Evolutionary conservation across 257 asterid genomes (phyloP).

Genomic region (Anisodus acutangulus): DNA sequence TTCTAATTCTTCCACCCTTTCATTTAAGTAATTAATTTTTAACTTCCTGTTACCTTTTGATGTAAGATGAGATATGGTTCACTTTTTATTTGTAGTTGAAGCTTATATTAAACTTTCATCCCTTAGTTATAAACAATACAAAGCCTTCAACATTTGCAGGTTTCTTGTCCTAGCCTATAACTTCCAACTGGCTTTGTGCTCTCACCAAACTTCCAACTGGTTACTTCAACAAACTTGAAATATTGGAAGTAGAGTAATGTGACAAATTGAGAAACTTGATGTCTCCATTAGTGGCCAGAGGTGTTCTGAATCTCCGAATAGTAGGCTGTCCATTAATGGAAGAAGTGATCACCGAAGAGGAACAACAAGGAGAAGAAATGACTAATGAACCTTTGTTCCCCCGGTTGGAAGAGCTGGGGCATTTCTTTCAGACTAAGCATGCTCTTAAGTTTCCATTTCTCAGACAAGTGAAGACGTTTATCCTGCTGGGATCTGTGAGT

Average conservation of each 20-base stretch:
- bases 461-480: background rate
- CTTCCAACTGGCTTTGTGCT: background rate
- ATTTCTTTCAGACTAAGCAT: background rate
- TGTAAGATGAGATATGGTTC: no score
- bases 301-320: background rate
- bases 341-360: background rate
- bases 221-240: background rate
- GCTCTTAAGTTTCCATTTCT: background rate
- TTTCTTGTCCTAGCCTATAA: background rate
- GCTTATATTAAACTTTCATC: no score
- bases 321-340: fast-evolving
- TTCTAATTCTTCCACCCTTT: no score
- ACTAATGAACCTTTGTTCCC: background rate
- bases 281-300: background rate
- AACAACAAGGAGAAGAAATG: background rate
- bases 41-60: no score
- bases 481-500: background rate
- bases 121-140: no score
- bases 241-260: fast-evolving
- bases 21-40: no score
- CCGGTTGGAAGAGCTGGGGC: background rate
- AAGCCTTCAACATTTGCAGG: background rate
- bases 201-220: background rate
- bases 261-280: background rate
- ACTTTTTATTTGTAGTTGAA: no score